Evolutionary conservation across 1,139 yeast genomes (phyloP), one percentile per base, ranked within the genome.

Genomic region (Taphrina pruni): DNA sequence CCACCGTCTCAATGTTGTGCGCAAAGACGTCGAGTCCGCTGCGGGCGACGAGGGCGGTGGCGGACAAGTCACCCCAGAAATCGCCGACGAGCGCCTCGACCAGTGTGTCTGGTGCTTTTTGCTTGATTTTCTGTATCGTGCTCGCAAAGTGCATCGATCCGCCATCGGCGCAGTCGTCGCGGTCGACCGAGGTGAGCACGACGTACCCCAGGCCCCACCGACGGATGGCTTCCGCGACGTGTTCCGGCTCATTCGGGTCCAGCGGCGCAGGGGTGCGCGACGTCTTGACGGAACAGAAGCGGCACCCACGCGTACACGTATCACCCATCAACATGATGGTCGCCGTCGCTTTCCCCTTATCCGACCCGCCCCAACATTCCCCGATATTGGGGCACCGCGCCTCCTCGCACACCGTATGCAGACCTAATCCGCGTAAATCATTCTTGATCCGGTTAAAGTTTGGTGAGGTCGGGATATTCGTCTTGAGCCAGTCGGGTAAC

Each of bases 191-290:
- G 32, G 99, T 95, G 74, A 95, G 82, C 51, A 95, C 99, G 45
- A 95, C 98, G 78, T 95, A 95, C 38, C 99, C 99, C 73, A 95
- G 84, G 0, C 98, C 99, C 99, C 99, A 95, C 79, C 97, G 87
- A 66, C 93, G 88, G 71, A 95, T 92, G 38, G 99, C 99, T 75
- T 90, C 97, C 0, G 99, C 98, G 0, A 99, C 95, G 76, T 94
- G 92, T 77, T 90, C 97, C 0, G 99, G 99, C 78, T 95, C 99
- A 83, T 85, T 87, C 41, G 98, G 97, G 79, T 95, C 99, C 7
- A 97, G 89, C 11, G 92, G 86, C 0, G 88, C 87, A 0, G 99
- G 99, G 5, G 81, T 81, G 75, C 99, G 84, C 78, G 88, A 87
- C 0, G 99, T 95, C 79, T 95, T 95, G 65, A 95, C 99, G 0